Evolutionary conservation across 176 grass and related monocot genomes (phyloP).

Genomic region (Musa itinerans): DNA sequence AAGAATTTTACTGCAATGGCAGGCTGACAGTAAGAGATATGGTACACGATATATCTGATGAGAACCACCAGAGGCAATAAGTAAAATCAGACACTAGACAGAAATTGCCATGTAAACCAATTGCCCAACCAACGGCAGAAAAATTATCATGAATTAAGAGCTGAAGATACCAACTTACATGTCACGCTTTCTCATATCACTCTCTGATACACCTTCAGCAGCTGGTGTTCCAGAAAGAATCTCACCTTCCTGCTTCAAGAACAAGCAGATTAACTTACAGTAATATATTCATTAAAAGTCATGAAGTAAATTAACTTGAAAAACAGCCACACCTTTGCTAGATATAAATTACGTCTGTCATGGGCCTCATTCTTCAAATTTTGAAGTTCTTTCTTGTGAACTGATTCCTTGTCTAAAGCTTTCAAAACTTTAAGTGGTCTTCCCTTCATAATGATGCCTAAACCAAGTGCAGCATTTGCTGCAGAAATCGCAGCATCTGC

Average conservation of each 20-base stretch:
- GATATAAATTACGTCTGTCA: slow-evolving; percentile 81
- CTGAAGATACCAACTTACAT: slow-evolving; percentile 36
- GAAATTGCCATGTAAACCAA: neutral
- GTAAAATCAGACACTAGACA: too few species aligned
- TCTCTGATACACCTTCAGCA: slow-evolving; percentile 81
- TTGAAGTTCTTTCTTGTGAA: slow-evolving; percentile 70
- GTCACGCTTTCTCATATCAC: slow-evolving; percentile 83
- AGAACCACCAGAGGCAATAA: too few species aligned
- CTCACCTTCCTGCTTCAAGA: slow-evolving; percentile 67
- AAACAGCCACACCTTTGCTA: slow-evolving; percentile 47
- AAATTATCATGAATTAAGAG: neutral
- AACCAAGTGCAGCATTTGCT: slow-evolving; percentile 62
- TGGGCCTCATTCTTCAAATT: slow-evolving; percentile 64
- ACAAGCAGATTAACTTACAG: slow-evolving; percentile 13
- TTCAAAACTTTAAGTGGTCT: slow-evolving; percentile 59
- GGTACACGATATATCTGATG: too few species aligned
- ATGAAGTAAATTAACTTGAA: neutral
- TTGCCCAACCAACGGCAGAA: neutral
- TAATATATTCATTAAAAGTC: slow-evolving; percentile 3
- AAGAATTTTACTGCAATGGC: too few species aligned
- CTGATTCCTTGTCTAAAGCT: slow-evolving; percentile 74
- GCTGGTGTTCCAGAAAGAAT: slow-evolving; percentile 65
- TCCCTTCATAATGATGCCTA: slow-evolving; percentile 84
- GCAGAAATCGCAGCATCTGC: slow-evolving; percentile 67
- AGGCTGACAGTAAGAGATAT: too few species aligned